Conservation (phyloP, 2,329 filamentous ascomycete species). For the Diaporthe sp. region DNA sequence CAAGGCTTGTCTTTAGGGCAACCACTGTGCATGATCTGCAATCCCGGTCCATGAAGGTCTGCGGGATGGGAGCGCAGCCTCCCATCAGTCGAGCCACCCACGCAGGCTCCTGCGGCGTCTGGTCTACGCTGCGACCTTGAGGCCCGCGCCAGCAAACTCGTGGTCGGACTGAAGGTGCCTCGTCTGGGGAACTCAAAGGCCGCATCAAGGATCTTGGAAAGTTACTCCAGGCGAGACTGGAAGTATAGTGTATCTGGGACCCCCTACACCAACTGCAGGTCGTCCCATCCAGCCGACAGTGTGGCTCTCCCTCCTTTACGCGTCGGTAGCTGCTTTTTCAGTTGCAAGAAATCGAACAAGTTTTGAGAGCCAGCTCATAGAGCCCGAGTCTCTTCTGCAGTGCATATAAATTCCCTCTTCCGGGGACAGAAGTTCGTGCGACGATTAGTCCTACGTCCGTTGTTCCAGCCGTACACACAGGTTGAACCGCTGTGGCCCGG, state of each 20-base stretch:
- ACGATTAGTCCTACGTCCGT: conserved; percentile 3
- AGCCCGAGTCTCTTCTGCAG: not conserved
- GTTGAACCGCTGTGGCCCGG: not conserved
- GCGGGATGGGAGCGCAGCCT: not conserved
- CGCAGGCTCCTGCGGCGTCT: not conserved
- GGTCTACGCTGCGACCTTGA: not conserved
- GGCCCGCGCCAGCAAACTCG: not conserved
- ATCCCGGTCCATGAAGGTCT: not conserved
- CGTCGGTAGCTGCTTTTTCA: conserved; percentile 7
- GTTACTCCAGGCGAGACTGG: not conserved
- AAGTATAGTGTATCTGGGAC: not conserved
- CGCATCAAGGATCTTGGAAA: not conserved
- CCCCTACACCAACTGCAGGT: not conserved
- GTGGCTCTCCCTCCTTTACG: not conserved
- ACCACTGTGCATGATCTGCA: not conserved
- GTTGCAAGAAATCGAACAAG: not conserved
- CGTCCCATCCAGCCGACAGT: not conserved
- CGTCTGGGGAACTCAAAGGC: not conserved
- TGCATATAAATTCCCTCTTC: not conserved
- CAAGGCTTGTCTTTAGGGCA: not conserved
- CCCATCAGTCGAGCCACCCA: not conserved
- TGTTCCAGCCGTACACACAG: not conserved
- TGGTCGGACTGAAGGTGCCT: not conserved
- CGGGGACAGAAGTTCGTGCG: not conserved
- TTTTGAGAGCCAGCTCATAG: not conserved